Evolutionary conservation across 345 rosid species (phyloP).

Genomic region (Lepidium aucheri): DNA sequence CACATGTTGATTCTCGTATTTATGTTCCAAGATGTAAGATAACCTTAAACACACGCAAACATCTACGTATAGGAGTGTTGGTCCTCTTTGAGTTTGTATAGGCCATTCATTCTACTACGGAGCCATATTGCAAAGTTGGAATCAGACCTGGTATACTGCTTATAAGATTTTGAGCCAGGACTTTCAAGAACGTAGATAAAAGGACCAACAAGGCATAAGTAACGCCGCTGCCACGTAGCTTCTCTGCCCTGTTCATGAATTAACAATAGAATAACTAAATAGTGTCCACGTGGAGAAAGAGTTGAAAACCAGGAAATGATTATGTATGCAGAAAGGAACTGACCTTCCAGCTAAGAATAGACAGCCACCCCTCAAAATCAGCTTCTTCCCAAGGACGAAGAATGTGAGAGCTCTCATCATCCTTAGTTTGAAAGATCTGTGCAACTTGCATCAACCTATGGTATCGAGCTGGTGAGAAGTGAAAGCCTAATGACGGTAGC

Average conservation of each 20-base stretch:
- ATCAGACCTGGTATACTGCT: slow-evolving; percentile 71
- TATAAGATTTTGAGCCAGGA: slow-evolving; percentile 71
- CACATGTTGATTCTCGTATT: background rate
- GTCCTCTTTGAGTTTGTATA: slow-evolving; percentile 2
- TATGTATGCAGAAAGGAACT: slow-evolving; percentile 11
- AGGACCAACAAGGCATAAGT: slow-evolving; percentile 86
- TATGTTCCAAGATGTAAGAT: background rate
- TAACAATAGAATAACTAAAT: background rate
- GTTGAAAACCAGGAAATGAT: slow-evolving; percentile 5
- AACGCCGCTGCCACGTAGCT: slow-evolving; percentile 86
- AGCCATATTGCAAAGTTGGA: slow-evolving; percentile 18
- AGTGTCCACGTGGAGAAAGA: background rate
- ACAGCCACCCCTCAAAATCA: slow-evolving; percentile 93
- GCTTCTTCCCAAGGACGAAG: slow-evolving; percentile 77
- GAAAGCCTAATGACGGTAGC: slow-evolving; percentile 84
- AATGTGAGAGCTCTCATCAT: slow-evolving; percentile 39
- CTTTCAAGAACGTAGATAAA: slow-evolving; percentile 70
- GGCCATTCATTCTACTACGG: slow-evolving; percentile 12
- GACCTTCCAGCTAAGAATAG: slow-evolving; percentile 81
- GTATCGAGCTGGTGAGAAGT: slow-evolving; percentile 97
- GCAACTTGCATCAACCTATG: slow-evolving; percentile 90
- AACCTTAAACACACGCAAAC: background rate
- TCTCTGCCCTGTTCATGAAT: slow-evolving; percentile 74
- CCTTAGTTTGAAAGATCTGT: slow-evolving; percentile 66
- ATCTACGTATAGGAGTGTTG: background rate